These are phyloP conservation scores for Auricularia auricula-judae DNA, from an alignment of 768 basidiomycete genomes.

Conservation along the genomic window DNA sequence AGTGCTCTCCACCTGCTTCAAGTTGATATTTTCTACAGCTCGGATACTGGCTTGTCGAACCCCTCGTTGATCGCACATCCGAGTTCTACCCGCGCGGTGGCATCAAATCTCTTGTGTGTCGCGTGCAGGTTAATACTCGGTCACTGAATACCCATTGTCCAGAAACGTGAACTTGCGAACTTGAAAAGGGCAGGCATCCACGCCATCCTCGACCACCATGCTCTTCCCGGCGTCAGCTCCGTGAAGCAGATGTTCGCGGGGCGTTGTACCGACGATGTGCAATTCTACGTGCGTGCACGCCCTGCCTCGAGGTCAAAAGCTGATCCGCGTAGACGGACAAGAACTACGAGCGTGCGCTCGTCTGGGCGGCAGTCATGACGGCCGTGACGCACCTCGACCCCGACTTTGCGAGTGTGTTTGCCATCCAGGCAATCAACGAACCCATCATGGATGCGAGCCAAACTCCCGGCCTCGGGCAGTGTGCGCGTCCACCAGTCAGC, in stretches of 20 bases:
- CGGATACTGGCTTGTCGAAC: conserved; percentile 76
- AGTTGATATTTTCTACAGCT: conserved; percentile 30
- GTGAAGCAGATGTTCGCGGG: conserved; percentile 54
- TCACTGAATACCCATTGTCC: background rate
- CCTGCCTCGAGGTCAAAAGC: background rate
- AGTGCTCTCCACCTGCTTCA: too few species aligned
- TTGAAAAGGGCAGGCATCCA: conserved; percentile 52
- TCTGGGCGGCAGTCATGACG: conserved; percentile 80
- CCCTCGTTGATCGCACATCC: conserved; percentile 44
- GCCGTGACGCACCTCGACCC: conserved; percentile 59
- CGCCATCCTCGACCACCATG: conserved; percentile 61
- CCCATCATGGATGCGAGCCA: conserved; percentile 57
- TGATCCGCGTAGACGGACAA: conserved; percentile 37
- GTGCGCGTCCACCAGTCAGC: conserved; percentile 27
- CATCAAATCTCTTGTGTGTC: conserved; percentile 46
- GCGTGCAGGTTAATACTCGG: background rate
- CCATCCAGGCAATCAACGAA: conserved; percentile 71
- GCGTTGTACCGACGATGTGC: conserved; percentile 46
- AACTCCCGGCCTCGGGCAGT: conserved; percentile 62
- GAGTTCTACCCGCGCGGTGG: conserved; percentile 68
- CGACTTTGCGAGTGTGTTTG: conserved; percentile 49
- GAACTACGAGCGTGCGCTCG: conserved; percentile 67
- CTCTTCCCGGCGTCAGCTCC: conserved; percentile 57
- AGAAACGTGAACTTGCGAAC: conserved; percentile 55
- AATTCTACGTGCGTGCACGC: conserved; percentile 54